Evolutionary conservation across 2,329 filamentous ascomycete species (phyloP).

Genomic region (Plenodomus biglobosus): DNA sequence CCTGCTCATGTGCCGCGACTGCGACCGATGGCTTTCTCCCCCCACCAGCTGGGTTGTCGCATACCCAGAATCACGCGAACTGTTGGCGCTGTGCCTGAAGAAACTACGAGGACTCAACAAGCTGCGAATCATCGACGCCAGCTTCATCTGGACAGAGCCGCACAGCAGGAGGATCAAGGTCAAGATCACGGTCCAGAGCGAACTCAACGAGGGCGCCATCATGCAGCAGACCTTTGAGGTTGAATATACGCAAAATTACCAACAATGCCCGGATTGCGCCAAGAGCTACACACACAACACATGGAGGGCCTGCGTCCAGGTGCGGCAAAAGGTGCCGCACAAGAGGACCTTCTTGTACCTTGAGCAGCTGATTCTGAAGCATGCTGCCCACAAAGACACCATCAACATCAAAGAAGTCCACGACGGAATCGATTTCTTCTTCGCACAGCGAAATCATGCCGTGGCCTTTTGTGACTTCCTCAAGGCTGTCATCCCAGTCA

Average conservation of each 20-base stretch:
- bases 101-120: conserved; percentile 84
- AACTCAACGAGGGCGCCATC: conserved; percentile 66
- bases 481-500: conserved; percentile 75
- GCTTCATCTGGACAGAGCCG: conserved; percentile 97
- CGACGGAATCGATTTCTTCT: conserved; percentile 96
- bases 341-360: conserved; percentile 84
- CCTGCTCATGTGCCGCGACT: conserved; percentile 90
- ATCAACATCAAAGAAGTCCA: conserved; percentile 98
- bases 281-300: conserved; percentile 97
- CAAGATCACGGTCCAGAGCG: conserved; percentile 88
- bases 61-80: conserved; percentile 81
- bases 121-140: conserved; percentile 91
- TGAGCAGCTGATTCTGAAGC: conserved; percentile 94
- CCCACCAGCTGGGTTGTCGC: conserved; percentile 86
- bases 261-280: conserved; percentile 84
- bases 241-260: conserved; percentile 83
- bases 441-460: conserved; percentile 83
- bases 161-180: conserved; percentile 91
- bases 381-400: conserved; percentile 76
- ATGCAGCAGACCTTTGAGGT: conserved; percentile 96
- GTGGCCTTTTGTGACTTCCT: conserved; percentile 92
- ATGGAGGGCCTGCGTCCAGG: conserved; percentile 91
- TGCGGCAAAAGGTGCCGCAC: conserved; percentile 94
- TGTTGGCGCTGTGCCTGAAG: conserved; percentile 86
- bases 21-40: conserved; percentile 86